A percentile compares a stretch with the other conserved stretches of the same genome.
Evolutionary conservation across 192 early-diverging fungal species (phyloP).

Genomic region (Coemansia aciculifera): DNA sequence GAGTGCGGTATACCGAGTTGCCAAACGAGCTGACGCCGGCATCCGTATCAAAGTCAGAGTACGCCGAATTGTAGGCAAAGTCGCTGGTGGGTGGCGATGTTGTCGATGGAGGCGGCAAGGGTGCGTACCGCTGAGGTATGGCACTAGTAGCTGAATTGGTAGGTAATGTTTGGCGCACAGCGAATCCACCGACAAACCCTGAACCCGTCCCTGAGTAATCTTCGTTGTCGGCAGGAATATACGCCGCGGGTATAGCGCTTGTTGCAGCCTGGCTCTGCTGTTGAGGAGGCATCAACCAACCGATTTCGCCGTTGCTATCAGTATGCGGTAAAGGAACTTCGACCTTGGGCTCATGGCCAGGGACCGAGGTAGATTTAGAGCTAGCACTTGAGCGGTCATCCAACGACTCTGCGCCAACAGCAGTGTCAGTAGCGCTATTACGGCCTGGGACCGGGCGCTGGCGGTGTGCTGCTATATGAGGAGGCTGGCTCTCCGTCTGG

Average conservation of each 20-base stretch:
- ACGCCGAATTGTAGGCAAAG: slow-evolving; percentile 30
- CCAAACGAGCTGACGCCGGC: slow-evolving; percentile 48
- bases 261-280: neutral
- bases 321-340: slow-evolving; percentile 12
- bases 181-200: slow-evolving; percentile 17
- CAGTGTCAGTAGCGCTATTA: slow-evolving; percentile 34
- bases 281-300: slow-evolving; percentile 38
- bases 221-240: slow-evolving; percentile 8
- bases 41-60: slow-evolving; percentile 49
- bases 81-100: slow-evolving; percentile 24
- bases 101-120: slow-evolving; percentile 2
- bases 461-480: slow-evolving; percentile 5
- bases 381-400: slow-evolving; percentile 27
- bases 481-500: slow-evolving; percentile 13
- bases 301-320: slow-evolving; percentile 20
- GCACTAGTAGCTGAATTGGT: slow-evolving; percentile 12
- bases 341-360: slow-evolving; percentile 13
- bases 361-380: slow-evolving; percentile 31
- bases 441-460: slow-evolving; percentile 16
- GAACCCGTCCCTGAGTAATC: slow-evolving; percentile 32
- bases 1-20: slow-evolving; percentile 54
- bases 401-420: slow-evolving; percentile 42
- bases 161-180: slow-evolving; percentile 7
- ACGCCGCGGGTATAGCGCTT: slow-evolving; percentile 3
- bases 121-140: slow-evolving; percentile 5